Conservation (phyloP, 2,329 filamentous ascomycete genomes). For the Eurotiales sp. region DNA sequence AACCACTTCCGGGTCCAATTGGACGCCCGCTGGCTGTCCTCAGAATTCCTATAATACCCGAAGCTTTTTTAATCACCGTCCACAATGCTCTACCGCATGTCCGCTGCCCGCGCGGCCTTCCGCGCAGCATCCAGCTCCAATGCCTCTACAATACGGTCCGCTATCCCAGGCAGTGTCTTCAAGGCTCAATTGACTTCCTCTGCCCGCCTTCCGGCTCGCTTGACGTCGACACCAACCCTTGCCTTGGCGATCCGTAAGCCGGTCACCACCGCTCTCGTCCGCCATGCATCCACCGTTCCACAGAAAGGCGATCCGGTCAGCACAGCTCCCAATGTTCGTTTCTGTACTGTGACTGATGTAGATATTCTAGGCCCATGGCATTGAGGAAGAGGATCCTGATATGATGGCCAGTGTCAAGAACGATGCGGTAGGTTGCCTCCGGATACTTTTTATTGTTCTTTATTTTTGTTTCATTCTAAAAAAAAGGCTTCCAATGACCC, state of each 20-base stretch:
- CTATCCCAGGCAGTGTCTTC: conserved; percentile 39
- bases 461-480: too few species aligned
- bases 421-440: conserved; percentile 55
- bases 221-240: conserved; percentile 35
- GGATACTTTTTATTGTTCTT: conserved; percentile 12
- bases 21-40: conserved; percentile 19
- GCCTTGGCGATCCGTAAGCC: conserved; percentile 44
- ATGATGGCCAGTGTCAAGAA: conserved; percentile 52
- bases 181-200: conserved; percentile 44
- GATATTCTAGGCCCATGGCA: conserved; percentile 17
- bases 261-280: conserved; percentile 47
- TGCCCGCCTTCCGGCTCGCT: conserved; percentile 34
- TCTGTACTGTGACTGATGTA: conserved; percentile 8
- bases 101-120: conserved; percentile 43
- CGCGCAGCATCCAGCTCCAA: conserved; percentile 43
- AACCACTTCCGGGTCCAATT: conserved; percentile 30
- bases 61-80: conserved; percentile 23
- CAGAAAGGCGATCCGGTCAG: conserved; percentile 45
- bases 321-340: not conserved
- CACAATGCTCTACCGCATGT: conserved; percentile 46
- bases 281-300: conserved; percentile 40
- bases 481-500: conserved; percentile 1
- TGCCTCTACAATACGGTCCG: conserved; percentile 37
- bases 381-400: conserved; percentile 40
- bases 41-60: conserved; percentile 24